phyloP scores from a whole-genome alignment of 78 protist genomes.

The Dictyostelium firmibasis region DNA sequence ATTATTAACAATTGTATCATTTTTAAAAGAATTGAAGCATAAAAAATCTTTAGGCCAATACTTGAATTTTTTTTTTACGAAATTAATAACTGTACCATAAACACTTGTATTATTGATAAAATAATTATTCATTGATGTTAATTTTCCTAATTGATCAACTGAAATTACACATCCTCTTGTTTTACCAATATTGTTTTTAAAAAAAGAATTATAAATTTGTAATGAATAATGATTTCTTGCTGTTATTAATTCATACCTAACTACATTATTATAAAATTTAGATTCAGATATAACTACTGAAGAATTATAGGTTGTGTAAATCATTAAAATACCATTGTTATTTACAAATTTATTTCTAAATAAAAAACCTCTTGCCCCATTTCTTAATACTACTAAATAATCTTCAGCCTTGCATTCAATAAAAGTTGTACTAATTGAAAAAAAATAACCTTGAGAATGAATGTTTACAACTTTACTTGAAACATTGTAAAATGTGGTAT shows the following conservation, averaged over 20 bases:
- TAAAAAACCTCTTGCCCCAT: not conserved
- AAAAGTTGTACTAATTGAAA: not conserved
- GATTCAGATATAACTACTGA: not conserved
- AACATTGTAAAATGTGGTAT: not conserved
- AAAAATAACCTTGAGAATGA: not conserved
- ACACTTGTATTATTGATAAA: slow-evolving; percentile 12
- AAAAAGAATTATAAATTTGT: not conserved
- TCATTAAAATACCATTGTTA: not conserved
- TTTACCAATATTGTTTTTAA: not conserved
- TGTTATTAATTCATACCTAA: not conserved
- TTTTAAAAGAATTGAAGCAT: not conserved
- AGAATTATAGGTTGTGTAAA: not conserved
- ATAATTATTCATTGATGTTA: not conserved
- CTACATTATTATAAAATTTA: not conserved
- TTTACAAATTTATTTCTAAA: not conserved
- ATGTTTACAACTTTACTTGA: not conserved
- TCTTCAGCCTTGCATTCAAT: not conserved
- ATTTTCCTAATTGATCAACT: not conserved
- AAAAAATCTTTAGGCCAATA: not conserved
- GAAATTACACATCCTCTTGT: not conserved
- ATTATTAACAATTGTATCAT: not conserved
- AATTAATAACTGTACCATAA: not conserved
- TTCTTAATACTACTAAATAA: not conserved
- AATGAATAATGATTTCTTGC: not conserved
- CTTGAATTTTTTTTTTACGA: not conserved